Percentiles rank a stretch among this genome's conserved stretches.
Evolutionary conservation across 1,284 basidiomycete genomes (phyloP).

Genomic region (Fomes fomentarius): DNA sequence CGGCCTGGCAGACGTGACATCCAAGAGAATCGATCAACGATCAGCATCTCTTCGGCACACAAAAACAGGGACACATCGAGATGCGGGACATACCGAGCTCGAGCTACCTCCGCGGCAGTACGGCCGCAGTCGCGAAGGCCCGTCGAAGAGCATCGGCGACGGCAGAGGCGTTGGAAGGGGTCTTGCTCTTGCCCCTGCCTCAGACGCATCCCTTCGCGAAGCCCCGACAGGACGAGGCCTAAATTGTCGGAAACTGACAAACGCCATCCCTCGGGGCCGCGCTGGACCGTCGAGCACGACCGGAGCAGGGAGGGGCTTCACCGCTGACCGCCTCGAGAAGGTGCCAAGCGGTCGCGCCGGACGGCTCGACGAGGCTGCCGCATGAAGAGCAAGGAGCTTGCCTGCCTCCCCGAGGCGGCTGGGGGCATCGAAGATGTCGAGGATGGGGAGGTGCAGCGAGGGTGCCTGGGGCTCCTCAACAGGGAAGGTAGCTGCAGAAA

Average conservation of each 20-base stretch:
- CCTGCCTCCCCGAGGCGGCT: constrained; percentile 31
- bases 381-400: constrained; percentile 23
- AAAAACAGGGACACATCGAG: too few species aligned
- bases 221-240: not conserved
- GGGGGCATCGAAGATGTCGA: constrained; percentile 37
- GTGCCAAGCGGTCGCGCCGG: constrained; percentile 7
- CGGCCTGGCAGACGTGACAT: not conserved
- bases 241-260: constrained; percentile 1
- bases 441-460: constrained; percentile 26
- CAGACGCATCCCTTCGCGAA: not conserved
- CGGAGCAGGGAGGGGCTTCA: constrained; percentile 29
- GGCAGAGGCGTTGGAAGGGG: constrained; percentile 15
- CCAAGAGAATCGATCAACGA: not conserved
- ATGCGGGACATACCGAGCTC: constrained; percentile 1
- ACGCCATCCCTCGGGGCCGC: constrained; percentile 15
- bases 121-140: constrained; percentile 30
- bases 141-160: constrained; percentile 29
- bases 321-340: not conserved
- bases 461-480: constrained; percentile 5
- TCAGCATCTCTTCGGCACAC: constrained; percentile 1
- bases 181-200: too few species aligned
- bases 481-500: constrained; percentile 9
- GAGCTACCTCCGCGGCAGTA: constrained; percentile 9
- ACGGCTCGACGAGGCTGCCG: constrained; percentile 12
- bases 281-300: constrained; percentile 34